Evolutionary conservation across 2,329 filamentous ascomycete genomes (phyloP).

Genomic region (Ramularia collo-cygni): DNA sequence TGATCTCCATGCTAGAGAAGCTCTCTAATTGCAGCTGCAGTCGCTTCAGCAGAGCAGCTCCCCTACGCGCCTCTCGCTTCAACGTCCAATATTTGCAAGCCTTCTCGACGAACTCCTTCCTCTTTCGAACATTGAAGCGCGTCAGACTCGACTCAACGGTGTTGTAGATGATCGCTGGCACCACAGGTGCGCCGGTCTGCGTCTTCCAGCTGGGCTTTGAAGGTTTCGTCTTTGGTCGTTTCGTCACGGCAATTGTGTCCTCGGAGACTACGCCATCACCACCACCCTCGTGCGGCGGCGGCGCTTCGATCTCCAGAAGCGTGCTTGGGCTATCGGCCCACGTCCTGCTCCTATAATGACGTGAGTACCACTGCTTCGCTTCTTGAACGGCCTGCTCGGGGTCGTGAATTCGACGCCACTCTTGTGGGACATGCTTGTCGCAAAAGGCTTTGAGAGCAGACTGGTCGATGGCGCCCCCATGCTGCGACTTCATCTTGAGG

Average conservation of each 20-base stretch:
- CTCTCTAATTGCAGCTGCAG: constrained; percentile 92
- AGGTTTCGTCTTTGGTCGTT: constrained; percentile 55
- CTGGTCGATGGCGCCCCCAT: constrained; percentile 70
- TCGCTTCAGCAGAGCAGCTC: constrained; percentile 84
- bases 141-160: constrained; percentile 76
- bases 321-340: constrained; percentile 89
- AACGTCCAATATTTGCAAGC: constrained; percentile 97
- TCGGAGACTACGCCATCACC: constrained; percentile 35
- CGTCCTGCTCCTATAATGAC: constrained; percentile 77
- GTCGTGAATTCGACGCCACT: constrained; percentile 80
- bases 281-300: constrained; percentile 40
- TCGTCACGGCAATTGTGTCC: constrained; percentile 47
- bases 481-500: constrained; percentile 92
- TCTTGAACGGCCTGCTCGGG: constrained; percentile 73
- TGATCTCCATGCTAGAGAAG: constrained; percentile 96
- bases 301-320: constrained; percentile 71
- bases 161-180: constrained; percentile 81
- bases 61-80: constrained; percentile 86
- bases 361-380: constrained; percentile 82
- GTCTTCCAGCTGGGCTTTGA: constrained; percentile 78
- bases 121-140: constrained; percentile 75
- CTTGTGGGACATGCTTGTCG: constrained; percentile 84
- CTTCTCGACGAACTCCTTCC: constrained; percentile 87
- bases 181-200: constrained; percentile 88
- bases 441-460: constrained; percentile 90